Percentiles rank a stretch among this genome's conserved stretches.
Conservation (phyloP, 306 rosid genomes). For the Cucurbita maxima region DNA sequence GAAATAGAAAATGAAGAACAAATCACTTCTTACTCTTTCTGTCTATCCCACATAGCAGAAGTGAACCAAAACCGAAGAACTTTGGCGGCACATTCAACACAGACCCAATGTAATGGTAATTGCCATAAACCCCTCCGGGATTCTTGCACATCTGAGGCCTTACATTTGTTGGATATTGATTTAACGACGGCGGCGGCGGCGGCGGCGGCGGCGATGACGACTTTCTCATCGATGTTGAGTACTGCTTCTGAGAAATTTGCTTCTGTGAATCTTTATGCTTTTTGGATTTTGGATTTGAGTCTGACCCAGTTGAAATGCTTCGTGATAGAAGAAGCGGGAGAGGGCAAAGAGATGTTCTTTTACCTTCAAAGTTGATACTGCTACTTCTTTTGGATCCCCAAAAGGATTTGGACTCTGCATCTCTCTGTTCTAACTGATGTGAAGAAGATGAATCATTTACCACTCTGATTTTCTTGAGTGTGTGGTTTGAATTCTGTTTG, state of each 20-base stretch:
- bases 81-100: slow-evolving; percentile 71
- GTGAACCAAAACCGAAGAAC: slow-evolving; percentile 55
- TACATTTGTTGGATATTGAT: slow-evolving; percentile 11
- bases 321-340: slow-evolving; percentile 48
- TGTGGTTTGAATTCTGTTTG: slow-evolving; percentile 25
- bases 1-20: not conserved
- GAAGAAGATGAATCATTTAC: not conserved
- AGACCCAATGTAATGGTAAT: slow-evolving; percentile 44
- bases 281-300: slow-evolving; percentile 29
- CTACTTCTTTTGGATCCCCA: slow-evolving; percentile 85
- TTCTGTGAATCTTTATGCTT: slow-evolving; percentile 19
- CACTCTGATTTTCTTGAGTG: slow-evolving; percentile 11
- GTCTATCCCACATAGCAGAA: slow-evolving; percentile 45
- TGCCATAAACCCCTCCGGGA: slow-evolving; percentile 41
- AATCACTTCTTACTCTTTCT: slow-evolving; percentile 48
- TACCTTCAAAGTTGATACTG: slow-evolving; percentile 58
- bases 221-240: slow-evolving; percentile 10
- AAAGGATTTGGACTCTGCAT: slow-evolving; percentile 43
- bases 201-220: slow-evolving; percentile 13
- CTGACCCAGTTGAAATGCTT: slow-evolving; percentile 73
- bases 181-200: slow-evolving; percentile 15
- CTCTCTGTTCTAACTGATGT: slow-evolving; percentile 20
- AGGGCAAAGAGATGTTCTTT: slow-evolving; percentile 29
- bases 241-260: slow-evolving; percentile 22
- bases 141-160: slow-evolving; percentile 50